A percentile compares a stretch with the other conserved stretches of the same genome.
These are phyloP conservation scores for Hypsizygus marmoreus DNA, from an alignment of 768 basidiomycete species.

Conservation along the genomic window DNA sequence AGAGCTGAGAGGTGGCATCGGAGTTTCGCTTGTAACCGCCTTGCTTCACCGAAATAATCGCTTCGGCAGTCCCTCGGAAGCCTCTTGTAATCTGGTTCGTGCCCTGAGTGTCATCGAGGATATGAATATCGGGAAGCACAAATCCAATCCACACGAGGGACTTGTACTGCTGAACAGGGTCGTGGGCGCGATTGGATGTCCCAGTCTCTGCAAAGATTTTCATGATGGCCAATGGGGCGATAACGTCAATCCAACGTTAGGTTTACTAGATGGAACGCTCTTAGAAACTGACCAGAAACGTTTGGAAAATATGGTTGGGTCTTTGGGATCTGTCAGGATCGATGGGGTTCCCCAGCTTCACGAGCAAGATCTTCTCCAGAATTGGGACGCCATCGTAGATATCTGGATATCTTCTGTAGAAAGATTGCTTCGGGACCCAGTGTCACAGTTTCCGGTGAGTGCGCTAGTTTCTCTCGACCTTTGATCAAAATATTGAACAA, in stretches of 20 bases:
- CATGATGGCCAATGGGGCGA: constrained; percentile 8
- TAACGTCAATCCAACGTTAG: constrained; percentile 26
- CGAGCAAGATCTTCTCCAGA: constrained; percentile 36
- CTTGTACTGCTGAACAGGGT: constrained; percentile 38
- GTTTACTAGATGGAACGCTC: constrained; percentile 50
- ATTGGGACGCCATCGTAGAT: constrained; percentile 40
- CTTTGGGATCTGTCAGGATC: constrained; percentile 24
- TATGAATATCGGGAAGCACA: constrained; percentile 33
- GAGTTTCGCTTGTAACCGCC: constrained; percentile 37
- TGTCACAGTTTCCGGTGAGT: constrained; percentile 24
- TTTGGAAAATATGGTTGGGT: constrained; percentile 28
- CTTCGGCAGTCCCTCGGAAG: background rate
- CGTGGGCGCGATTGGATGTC: constrained; percentile 28
- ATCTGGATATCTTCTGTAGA: constrained; percentile 37
- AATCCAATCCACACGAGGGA: constrained; percentile 31
- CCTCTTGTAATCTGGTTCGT: constrained; percentile 28
- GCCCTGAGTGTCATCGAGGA: constrained; percentile 38
- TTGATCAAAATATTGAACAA: background rate
- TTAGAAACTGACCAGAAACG: constrained; percentile 25
- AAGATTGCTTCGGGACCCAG: constrained; percentile 14
- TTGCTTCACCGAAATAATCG: constrained; percentile 31
- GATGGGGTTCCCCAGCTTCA: constrained; percentile 32
- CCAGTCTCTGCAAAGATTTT: constrained; percentile 5
- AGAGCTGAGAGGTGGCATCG: constrained; percentile 47
- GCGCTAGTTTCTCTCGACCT: background rate